Percentiles rank a stretch among this genome's conserved stretches.
Conservation (phyloP, 2,329 filamentous ascomycete species). For the Diaporthe citri region DNA sequence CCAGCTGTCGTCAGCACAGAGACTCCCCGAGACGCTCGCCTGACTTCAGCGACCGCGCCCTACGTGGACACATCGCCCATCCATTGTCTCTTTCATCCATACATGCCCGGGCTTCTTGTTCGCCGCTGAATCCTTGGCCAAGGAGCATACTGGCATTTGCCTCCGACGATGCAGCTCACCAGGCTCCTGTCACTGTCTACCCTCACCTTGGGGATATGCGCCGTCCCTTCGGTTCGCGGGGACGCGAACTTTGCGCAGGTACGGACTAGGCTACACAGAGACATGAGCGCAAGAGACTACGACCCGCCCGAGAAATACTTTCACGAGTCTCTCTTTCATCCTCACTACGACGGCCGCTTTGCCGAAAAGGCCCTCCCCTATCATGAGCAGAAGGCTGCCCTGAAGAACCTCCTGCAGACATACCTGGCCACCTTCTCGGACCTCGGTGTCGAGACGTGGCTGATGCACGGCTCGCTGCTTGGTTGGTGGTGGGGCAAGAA, state of each 20-base stretch:
- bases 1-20: not conserved
- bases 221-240: conserved; percentile 17
- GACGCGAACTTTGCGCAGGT: conserved; percentile 43
- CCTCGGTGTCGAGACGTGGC: conserved; percentile 81
- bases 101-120: not conserved
- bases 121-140: not conserved
- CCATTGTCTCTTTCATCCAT: not conserved
- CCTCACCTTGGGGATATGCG: conserved; percentile 37
- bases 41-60: not conserved
- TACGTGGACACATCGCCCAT: not conserved
- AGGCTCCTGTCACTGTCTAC: conserved; percentile 34
- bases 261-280: conserved; percentile 45
- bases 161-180: conserved; percentile 40
- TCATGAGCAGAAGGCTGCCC: conserved; percentile 69
- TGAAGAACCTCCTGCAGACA: conserved; percentile 76
- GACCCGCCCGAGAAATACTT: conserved; percentile 50
- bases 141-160: not conserved
- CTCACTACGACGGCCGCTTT: conserved; percentile 56
- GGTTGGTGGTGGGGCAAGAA: conserved; percentile 88
- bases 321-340: conserved; percentile 52
- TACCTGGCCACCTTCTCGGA: conserved; percentile 77
- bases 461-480: conserved; percentile 85
- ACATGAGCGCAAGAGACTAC: conserved; percentile 38
- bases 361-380: conserved; percentile 57
- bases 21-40: not conserved